Evolutionary conservation across 1,139 yeast genomes (phyloP), one percentile per base, ranked within the genome.

Genomic region (Eremothecium sinecaudum): DNA sequence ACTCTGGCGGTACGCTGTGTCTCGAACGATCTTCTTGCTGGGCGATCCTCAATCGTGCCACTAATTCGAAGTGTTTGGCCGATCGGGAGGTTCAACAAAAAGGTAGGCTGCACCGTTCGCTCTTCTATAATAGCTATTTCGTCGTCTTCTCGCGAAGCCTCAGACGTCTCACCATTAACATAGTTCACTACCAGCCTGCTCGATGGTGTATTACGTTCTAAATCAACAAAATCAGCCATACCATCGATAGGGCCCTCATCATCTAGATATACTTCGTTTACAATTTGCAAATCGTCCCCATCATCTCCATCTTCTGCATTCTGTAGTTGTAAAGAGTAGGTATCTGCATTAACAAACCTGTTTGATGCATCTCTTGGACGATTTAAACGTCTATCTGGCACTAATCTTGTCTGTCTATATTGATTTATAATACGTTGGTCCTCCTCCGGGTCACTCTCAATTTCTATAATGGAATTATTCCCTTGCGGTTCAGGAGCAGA

Each of bases 361-460:
- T 43, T 42, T 29, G 47, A 19, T n/a, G 31, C 19, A 35, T 46
- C 49, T 18, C 50, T 34, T 7, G 44, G 46, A 18, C 48, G 39
- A 18, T 39, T 40, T 11, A 37, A 17, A 14, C 49, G 33, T 18
- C 42, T 31, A 28, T 45, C 50, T 2, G 41, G 44, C 10, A 36
- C 32, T 13, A 42, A 25, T 15, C 51, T 36, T 10, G 37, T 24
- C 5, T 38, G 41, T 8, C 41, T 32, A 19, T 32, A 38, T 19
- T 40, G 45, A 13, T 42, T 35, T 7, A 37, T 32, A 23, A 35
- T 37, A 9, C 39, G 36, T 14, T 34, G 37, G 24, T 46, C 51
- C 13, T 49, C 54, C 17, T 50, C 56, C 7, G 46, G 44, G 34
- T 50, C 55, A 36, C 56, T 51, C 9, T 47, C 56, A 24, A 51